These are phyloP conservation scores for Paraphaeosphaeria minitans DNA, from an alignment of 2,329 filamentous ascomycete species.

Conservation along the genomic window DNA sequence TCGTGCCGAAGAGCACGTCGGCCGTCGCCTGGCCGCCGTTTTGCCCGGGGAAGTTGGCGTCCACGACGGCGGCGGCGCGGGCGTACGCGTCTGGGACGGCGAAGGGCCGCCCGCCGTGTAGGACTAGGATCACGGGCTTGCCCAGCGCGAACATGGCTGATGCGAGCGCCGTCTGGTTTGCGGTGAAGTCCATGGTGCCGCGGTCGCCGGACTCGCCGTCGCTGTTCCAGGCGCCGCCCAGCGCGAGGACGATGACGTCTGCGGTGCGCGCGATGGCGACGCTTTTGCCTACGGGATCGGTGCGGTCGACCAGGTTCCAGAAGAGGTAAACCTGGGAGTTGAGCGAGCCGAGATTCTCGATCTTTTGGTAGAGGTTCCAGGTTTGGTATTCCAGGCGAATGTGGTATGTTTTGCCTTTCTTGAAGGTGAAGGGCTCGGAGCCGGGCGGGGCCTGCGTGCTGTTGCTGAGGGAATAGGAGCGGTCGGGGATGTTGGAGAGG, in stretches of 20 bases:
- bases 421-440: slow-evolving; percentile 47
- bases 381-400: slow-evolving; percentile 52
- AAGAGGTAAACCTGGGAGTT: slow-evolving; percentile 53
- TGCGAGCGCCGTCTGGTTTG: slow-evolving; percentile 48
- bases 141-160: slow-evolving; percentile 45
- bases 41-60: slow-evolving; percentile 61
- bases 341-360: slow-evolving; percentile 48
- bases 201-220: slow-evolving; percentile 53
- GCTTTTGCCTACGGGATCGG: slow-evolving; percentile 41
- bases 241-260: slow-evolving; percentile 48
- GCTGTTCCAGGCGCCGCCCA: slow-evolving; percentile 54
- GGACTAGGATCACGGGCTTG: slow-evolving; percentile 51
- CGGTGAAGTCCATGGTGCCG: slow-evolving; percentile 45
- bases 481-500: slow-evolving; percentile 50
- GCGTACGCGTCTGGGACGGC: slow-evolving; percentile 49
- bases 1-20: slow-evolving; percentile 72
- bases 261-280: slow-evolving; percentile 43
- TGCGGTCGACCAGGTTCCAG: slow-evolving; percentile 53
- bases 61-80: slow-evolving; percentile 48
- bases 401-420: slow-evolving; percentile 39
- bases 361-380: slow-evolving; percentile 49
- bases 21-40: slow-evolving; percentile 78
- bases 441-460: slow-evolving; percentile 46
- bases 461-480: slow-evolving; percentile 45
- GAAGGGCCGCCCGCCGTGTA: slow-evolving; percentile 52